Base-by-base conservation (phyloP, 2,329 filamentous ascomycete genomes). In the Xylaria sp. region DNA sequence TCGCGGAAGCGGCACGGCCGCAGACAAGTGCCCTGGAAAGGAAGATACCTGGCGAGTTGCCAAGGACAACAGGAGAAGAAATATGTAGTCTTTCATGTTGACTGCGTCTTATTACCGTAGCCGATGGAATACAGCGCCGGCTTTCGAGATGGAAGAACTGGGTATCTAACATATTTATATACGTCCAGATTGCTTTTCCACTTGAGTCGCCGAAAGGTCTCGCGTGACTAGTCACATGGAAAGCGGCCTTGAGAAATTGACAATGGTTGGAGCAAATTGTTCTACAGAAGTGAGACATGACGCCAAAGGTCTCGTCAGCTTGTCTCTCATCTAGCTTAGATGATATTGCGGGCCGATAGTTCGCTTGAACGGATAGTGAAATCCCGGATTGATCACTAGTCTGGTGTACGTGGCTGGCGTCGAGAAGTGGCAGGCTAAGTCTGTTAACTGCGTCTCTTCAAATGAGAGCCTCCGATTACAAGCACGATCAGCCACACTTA, bases 21-120 rank as follows among this genome's bases (percentile, higher is more conserved):
- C 20, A 41, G 37, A 13, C 3, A 41, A 20, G 13, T 56, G 7
- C 3, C 3, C 18, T 1, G 54, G 54, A 23, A 56, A 56, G 12
- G 54, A 18, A 56, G 34, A 56, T n/a, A 41, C 34, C 8, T 3
- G 54, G 13, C 34, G 6, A 41, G n/a, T 23, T 41, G 54, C n/a
- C 34, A 56, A 41, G n/a, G 54, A 23, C n/a, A 56, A 8, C n/a
- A 23, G 25, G 39, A 23, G 32, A 56, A 56, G 54, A 41, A 25
- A 56, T 10, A 20, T 13, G 12, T 34, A 25, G 7, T 8, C 6
- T 56, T 13, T 56, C 54, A 56, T 56, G 10, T 15, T 56, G 12
- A 39, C n/a, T 18, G 9, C 12, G 10, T 25, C 34, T 23, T 23
- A 7, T 4, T 56, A 15, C 2, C 13, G 8, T 23, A 15, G n/a